These are phyloP conservation scores for Plasmodium vivax DNA, from an alignment of 169 alveolate genomes.

Conservation along the genomic window DNA sequence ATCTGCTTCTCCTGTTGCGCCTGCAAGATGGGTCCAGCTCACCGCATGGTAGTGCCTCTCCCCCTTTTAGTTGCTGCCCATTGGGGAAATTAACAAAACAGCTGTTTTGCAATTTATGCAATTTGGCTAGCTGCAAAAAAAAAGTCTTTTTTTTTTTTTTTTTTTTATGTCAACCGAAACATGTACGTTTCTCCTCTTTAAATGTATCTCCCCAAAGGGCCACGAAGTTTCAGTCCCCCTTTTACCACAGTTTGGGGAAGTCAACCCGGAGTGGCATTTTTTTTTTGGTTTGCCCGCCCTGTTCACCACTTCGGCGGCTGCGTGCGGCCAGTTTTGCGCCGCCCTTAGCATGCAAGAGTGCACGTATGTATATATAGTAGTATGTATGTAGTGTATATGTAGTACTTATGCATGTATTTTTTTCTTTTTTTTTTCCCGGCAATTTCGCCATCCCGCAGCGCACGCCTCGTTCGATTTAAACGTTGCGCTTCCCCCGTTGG, in stretches of 20 bases:
- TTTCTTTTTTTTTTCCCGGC: neutral
- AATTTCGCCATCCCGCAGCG: neutral
- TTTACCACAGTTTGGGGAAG: neutral
- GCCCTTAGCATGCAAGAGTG: neutral
- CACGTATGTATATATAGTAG: neutral
- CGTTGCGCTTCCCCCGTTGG: neutral
- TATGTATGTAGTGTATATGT: no score
- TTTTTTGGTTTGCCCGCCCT: neutral
- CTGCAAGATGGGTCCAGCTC: neutral
- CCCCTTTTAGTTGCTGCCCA: neutral
- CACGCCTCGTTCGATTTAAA: neutral
- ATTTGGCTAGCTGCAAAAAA: neutral
- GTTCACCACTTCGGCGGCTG: neutral
- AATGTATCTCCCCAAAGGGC: neutral
- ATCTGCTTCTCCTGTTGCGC: neutral
- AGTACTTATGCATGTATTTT: no score
- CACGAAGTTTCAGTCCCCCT: neutral
- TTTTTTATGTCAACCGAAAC: neutral
- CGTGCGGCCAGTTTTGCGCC: neutral
- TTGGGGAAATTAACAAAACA: neutral
- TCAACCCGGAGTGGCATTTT: neutral
- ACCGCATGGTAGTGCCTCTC: neutral
- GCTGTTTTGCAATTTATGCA: neutral
- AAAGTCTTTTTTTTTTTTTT: no score
- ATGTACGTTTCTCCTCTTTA: neutral